These are phyloP conservation scores for Thalassiosira hispida DNA, from an alignment of 352 stramenopile genomes.

Conservation along the genomic window DNA sequence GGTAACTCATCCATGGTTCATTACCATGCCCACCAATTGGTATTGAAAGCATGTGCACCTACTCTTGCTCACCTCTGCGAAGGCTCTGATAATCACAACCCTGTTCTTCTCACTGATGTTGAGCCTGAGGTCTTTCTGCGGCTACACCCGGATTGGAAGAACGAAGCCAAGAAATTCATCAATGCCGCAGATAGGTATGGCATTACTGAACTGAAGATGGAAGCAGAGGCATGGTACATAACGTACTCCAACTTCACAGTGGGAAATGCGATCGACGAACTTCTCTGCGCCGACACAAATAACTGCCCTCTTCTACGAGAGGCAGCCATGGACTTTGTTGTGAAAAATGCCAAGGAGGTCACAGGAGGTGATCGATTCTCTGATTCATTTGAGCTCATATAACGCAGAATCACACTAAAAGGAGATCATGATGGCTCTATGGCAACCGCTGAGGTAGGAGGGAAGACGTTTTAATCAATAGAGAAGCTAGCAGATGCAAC, in stretches of 20 bases:
- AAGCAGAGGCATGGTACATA: slow-evolving; percentile 15
- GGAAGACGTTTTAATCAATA: no score
- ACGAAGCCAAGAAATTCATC: slow-evolving; percentile 8
- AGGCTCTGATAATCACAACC: not conserved
- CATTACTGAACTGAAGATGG: slow-evolving; percentile 8
- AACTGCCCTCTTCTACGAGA: slow-evolving; percentile 4
- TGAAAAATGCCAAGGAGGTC: not conserved
- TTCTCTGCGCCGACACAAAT: slow-evolving; percentile 8
- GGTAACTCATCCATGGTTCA: not conserved
- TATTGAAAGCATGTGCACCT: slow-evolving; percentile 16
- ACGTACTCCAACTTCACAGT: not conserved
- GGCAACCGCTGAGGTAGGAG: no score
- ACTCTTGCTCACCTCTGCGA: not conserved
- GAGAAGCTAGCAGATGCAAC: no score
- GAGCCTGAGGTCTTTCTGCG: not conserved
- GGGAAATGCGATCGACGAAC: not conserved
- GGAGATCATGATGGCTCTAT: no score
- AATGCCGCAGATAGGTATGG: not conserved
- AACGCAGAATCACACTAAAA: no score
- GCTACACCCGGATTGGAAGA: not conserved
- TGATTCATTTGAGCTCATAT: no score
- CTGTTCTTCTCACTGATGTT: slow-evolving; percentile 1
- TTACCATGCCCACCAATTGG: slow-evolving; percentile 6
- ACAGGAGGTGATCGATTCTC: not conserved
- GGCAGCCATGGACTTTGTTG: slow-evolving; percentile 5